phyloP scores from a whole-genome alignment of 2,329 filamentous ascomycete genomes.

The Botrytis porri region DNA sequence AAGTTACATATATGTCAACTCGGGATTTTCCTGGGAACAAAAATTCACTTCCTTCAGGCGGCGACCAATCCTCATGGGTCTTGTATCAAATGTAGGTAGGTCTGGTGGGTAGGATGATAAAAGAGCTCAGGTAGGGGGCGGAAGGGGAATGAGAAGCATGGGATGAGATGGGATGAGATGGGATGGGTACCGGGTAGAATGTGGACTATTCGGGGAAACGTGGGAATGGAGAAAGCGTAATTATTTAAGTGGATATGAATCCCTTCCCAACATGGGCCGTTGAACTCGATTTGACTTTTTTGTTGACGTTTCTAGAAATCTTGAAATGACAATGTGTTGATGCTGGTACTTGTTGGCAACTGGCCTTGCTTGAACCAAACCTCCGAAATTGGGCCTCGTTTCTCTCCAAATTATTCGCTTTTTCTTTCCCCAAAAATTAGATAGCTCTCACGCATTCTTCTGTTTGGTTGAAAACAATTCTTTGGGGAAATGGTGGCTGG shows the following conservation, averaged over 20 bases:
- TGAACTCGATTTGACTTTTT: neutral
- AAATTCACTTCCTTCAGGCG: slow-evolving; percentile 14
- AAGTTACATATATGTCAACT: slow-evolving; percentile 8
- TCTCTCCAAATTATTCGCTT: neutral
- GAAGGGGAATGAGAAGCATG: slow-evolving; percentile 4
- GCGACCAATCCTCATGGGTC: slow-evolving; percentile 17
- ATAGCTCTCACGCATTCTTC: neutral
- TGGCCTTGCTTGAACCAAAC: neutral
- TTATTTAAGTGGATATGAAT: slow-evolving; percentile 6
- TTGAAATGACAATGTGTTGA: neutral
- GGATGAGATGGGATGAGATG: neutral
- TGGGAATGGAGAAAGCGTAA: slow-evolving; percentile 8
- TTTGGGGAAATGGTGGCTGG: slow-evolving; percentile 17
- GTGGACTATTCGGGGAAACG: slow-evolving; percentile 14
- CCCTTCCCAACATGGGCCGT: neutral
- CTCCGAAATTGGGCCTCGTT: neutral
- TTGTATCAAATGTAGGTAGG: neutral
- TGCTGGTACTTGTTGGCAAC: neutral
- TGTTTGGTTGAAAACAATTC: neutral
- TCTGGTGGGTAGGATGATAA: slow-evolving; percentile 8
- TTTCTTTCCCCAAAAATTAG: neutral
- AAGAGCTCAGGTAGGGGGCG: neutral
- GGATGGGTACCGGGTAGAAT: slow-evolving; percentile 9
- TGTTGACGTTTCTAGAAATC: neutral
- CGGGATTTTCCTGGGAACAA: slow-evolving; percentile 1